A percentile compares a stretch with the other conserved stretches of the same genome.
Conservation (phyloP, 352 stramenopile species). For the Globisporangium paddicum region DNA sequence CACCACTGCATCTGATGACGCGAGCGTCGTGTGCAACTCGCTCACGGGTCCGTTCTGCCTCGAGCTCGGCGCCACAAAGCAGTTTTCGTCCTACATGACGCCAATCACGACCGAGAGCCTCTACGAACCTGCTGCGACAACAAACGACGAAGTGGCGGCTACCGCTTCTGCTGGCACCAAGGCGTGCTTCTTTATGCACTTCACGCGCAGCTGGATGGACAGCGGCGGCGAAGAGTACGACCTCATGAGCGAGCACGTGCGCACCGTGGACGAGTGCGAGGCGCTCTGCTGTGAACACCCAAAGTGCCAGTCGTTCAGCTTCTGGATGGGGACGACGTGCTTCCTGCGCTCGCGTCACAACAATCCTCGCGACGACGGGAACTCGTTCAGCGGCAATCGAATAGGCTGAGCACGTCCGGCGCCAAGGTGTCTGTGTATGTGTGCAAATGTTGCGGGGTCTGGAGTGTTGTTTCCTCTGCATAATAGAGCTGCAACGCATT, state of each 20-base stretch:
- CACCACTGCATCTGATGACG: neutral
- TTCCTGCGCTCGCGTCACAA: constrained; percentile 50
- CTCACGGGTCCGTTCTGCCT: constrained; percentile 62
- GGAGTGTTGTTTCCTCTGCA: neutral
- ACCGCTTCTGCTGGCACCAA: constrained; percentile 16
- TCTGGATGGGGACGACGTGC: constrained; percentile 64
- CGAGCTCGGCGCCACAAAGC: constrained; percentile 23
- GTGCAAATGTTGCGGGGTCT: neutral
- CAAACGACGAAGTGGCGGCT: neutral
- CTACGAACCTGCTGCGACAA: neutral
- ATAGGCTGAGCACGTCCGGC: constrained; percentile 12
- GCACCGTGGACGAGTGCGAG: constrained; percentile 58
- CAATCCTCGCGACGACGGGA: constrained; percentile 31
- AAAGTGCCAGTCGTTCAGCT: constrained; percentile 61
- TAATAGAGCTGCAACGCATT: constrained; percentile 2
- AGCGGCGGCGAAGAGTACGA: constrained; percentile 53
- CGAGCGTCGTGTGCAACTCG: constrained; percentile 40
- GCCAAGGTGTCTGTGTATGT: neutral
- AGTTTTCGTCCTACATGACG: constrained; percentile 57
- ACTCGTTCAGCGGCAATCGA: constrained; percentile 59
- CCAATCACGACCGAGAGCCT: constrained; percentile 34
- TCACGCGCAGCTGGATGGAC: constrained; percentile 66
- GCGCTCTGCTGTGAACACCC: constrained; percentile 54
- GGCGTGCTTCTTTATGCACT: constrained; percentile 68
- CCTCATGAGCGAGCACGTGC: constrained; percentile 50